Evolutionary conservation across 2,329 filamentous ascomycete species (phyloP), one percentile per base, ranked within the genome.

Genomic region (Colletotrichum endophyticum): DNA sequence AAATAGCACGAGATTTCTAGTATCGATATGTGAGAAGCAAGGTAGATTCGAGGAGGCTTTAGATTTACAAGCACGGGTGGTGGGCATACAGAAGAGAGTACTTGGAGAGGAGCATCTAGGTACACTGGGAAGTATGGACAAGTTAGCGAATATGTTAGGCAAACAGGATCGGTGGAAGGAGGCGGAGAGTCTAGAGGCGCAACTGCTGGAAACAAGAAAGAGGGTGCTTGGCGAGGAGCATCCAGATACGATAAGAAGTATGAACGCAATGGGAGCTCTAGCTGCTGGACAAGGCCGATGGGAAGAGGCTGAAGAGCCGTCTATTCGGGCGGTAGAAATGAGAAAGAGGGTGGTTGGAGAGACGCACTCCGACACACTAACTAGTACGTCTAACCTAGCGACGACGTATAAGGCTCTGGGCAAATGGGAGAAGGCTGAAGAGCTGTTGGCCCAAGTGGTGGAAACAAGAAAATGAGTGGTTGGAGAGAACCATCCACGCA

Each of bases 331-430:
- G 39, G 3, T 44, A 44, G 5, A 44, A 44, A 34, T 16, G 8
- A 28, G 30, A 5, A 66, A 75, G n/a, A 39, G 0, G 30, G 15
- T n/a, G 56, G 12, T 74, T 19, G 30, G 66, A 2, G 19, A 12
- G 9, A 44, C 7, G 16, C 0, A 12, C 19, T 12, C 39, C 2
- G 0, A 12, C 19, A 44, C 19, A 12, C 19, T 44, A n/a, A n/a
- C 2, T 12, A 2, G 9, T 44, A 12, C n/a, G 6, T 2, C 0
- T 44, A n/a, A 44, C 19, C 9, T 44, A 44, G 39, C 19, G 9
- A 0, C 0, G 5, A 12, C 3, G 19, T 1, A n/a, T n/a, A 44
- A 11, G 19, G 6, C 2, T 0, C 0, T 44, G 19, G 39, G 39
- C 8, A 3, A 44, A n/a, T 2, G 39, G 19, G 12, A 44, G 39